Percentiles rank a stretch among this genome's conserved stretches.
Conservation (phyloP, 169 alveolate genomes). For the Plasmodium knowlesi region DNA sequence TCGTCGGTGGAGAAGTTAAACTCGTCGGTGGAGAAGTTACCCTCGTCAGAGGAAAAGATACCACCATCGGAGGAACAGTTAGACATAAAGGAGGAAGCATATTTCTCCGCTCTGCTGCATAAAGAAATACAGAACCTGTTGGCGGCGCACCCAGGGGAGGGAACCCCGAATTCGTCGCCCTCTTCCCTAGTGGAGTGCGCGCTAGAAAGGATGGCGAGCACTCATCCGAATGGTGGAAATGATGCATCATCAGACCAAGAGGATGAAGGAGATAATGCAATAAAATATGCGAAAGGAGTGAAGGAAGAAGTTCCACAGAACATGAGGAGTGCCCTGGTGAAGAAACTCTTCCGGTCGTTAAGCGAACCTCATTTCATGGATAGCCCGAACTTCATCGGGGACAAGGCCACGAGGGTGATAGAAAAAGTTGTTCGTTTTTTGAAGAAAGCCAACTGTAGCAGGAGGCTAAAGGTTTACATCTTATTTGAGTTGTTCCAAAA, state of each 20-base stretch:
- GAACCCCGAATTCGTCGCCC: not conserved
- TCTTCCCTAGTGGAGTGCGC: not conserved
- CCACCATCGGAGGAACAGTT: not conserved
- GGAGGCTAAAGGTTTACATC: constrained; percentile 24
- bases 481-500: constrained; percentile 48
- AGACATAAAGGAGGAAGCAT: not conserved
- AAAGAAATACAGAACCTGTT: not conserved
- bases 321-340: not conserved
- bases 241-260: not conserved
- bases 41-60: not conserved
- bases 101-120: not conserved
- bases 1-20: not conserved
- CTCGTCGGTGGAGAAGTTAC: too few relatives aligned
- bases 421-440: constrained; percentile 15
- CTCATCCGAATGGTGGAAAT: not conserved
- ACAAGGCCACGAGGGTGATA: constrained; percentile 9
- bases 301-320: not conserved
- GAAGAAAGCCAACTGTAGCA: constrained; percentile 30
- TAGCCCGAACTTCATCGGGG: not conserved
- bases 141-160: not conserved
- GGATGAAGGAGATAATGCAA: not conserved
- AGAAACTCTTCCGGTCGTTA: constrained; percentile 5
- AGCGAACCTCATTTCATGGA: constrained; percentile 17
- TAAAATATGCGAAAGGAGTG: not conserved
- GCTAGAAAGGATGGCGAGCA: not conserved